These are phyloP conservation scores for Micromonas commoda DNA, from an alignment of 139 green algal species.

Conservation along the genomic window DNA sequence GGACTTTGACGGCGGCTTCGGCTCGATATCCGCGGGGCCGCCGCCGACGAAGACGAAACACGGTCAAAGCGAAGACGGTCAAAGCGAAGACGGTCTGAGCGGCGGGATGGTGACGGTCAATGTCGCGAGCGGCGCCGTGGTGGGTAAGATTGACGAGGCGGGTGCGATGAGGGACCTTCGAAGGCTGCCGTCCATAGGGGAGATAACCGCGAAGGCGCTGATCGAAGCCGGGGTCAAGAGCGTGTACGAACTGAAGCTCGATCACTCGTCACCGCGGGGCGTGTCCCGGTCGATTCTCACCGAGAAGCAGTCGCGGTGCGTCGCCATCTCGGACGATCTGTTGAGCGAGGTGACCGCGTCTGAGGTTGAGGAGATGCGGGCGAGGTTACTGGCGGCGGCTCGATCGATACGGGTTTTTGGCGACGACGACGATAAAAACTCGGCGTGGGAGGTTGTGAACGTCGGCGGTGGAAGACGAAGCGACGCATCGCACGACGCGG, in stretches of 20 bases:
- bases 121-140: background rate
- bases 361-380: background rate
- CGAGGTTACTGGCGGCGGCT: background rate
- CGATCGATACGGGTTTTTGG: background rate
- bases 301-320: no score
- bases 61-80: no score
- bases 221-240: background rate
- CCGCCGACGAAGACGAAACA: no score
- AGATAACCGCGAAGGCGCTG: background rate
- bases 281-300: no score
- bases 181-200: background rate
- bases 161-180: background rate
- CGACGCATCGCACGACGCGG: background rate
- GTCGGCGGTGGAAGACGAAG: background rate
- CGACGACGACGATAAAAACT: background rate
- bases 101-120: background rate
- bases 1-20: background rate
- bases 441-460: background rate
- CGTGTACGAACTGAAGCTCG: no score
- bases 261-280: no score
- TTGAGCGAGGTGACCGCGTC: no score
- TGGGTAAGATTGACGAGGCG: background rate
- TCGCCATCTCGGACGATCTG: no score
- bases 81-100: no score
- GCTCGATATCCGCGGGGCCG: no score